These are phyloP conservation scores for Phytopythium delawarense DNA, from an alignment of 352 stramenopile genomes.

Conservation along the genomic window DNA sequence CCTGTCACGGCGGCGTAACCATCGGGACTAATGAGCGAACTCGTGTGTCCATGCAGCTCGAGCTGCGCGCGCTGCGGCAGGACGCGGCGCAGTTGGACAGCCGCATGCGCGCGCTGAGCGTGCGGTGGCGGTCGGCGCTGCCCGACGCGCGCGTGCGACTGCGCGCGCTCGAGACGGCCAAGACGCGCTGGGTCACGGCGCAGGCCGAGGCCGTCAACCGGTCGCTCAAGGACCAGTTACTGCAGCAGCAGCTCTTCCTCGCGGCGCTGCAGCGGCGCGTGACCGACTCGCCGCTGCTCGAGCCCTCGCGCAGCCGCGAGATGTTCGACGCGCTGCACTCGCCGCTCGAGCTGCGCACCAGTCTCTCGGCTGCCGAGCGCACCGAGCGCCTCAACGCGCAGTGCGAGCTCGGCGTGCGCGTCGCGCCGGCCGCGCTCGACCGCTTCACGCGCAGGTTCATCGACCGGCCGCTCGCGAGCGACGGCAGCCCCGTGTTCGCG, in stretches of 20 bases:
- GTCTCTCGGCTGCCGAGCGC: slow-evolving; percentile 17
- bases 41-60: slow-evolving; percentile 33
- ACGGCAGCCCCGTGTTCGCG: slow-evolving; percentile 19
- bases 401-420: slow-evolving; percentile 26
- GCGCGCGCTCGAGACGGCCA: slow-evolving; percentile 38
- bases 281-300: slow-evolving; percentile 43
- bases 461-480: not conserved
- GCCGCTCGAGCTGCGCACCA: slow-evolving; percentile 16
- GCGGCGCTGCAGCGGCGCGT: slow-evolving; percentile 53
- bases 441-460: slow-evolving; percentile 23
- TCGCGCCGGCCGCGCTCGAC: slow-evolving; percentile 29
- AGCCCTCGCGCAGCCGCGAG: slow-evolving; percentile 40
- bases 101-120: slow-evolving; percentile 31
- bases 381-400: slow-evolving; percentile 30
- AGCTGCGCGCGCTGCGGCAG: slow-evolving; percentile 43
- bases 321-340: slow-evolving; percentile 53
- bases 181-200: slow-evolving; percentile 46
- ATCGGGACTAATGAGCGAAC: too few species aligned
- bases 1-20: too few species aligned
- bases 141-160: slow-evolving; percentile 28
- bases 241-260: slow-evolving; percentile 63
- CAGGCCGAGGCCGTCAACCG: slow-evolving; percentile 48
- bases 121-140: slow-evolving; percentile 39
- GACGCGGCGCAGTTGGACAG: slow-evolving; percentile 38
- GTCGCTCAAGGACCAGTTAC: slow-evolving; percentile 47